Conservation (phyloP, 1,284 basidiomycete genomes). For the Tetrapyrgos nigripes region DNA sequence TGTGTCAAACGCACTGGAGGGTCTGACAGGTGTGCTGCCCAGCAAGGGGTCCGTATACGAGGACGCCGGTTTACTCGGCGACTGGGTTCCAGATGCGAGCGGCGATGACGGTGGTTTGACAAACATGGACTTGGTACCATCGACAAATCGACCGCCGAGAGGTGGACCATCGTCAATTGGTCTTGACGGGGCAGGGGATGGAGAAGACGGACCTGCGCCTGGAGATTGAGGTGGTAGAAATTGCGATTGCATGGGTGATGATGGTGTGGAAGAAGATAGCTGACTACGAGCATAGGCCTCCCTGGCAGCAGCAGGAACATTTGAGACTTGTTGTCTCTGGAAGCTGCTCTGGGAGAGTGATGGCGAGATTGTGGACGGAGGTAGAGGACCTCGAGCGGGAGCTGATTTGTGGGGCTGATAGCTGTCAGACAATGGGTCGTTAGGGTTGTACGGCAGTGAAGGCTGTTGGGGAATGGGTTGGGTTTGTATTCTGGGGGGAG, state of each 20-base stretch:
- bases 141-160: conserved; percentile 68
- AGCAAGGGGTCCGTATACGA: conserved; percentile 14
- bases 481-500: conserved; percentile 11
- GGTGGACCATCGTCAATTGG: conserved; percentile 48
- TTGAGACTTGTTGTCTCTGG: conserved; percentile 7
- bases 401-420: neutral
- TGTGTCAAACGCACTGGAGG: conserved; percentile 19
- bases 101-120: conserved; percentile 52
- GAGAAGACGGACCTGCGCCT: conserved; percentile 20
- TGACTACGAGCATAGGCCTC: conserved; percentile 19
- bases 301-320: conserved; percentile 3
- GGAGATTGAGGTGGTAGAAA: conserved; percentile 29
- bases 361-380: conserved; percentile 27
- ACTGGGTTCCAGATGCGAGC: conserved; percentile 31
- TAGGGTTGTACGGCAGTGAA: neutral
- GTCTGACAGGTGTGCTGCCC: conserved; percentile 10
- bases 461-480: neutral
- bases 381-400: neutral
- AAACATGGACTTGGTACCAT: conserved; percentile 82
- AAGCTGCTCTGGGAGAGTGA: conserved; percentile 20
- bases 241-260: conserved; percentile 26
- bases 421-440: conserved; percentile 2
- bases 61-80: conserved; percentile 8
- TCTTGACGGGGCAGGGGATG: conserved; percentile 30
- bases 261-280: conserved; percentile 26